Base-by-base conservation (phyloP, 257 asterid species). In the Thymus quinquecostatus region DNA sequence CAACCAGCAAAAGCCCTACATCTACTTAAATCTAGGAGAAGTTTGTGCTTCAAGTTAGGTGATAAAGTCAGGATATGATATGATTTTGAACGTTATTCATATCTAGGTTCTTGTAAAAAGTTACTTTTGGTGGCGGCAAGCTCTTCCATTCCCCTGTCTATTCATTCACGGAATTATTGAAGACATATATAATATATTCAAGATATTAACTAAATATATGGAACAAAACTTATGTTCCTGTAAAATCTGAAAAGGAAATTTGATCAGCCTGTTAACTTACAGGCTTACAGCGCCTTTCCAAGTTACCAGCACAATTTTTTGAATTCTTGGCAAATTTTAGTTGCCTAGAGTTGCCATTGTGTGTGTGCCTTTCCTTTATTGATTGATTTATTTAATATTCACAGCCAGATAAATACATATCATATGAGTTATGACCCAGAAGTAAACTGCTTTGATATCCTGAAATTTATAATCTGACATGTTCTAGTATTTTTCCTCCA, bases 401-500 rank as follows among this genome's bases (percentile, higher is more conserved):
- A 49, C 8, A 7, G 41, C 77, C 69, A 55, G 57, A 48, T 40
- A 30, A 58, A 36, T 64, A 44, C 44, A 8, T 41, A 70, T 64
- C n/a, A n/a, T 54, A 30, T 21, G 21, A 21, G 21, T 21, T 21
- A 21, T 55, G 59, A 51, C 62, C 45, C 51, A 1, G 10, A 58
- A 38, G 3, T 65, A 55, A n/a, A 14, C 12, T 69, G 56, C 57
- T 61, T 32, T 29, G 57, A 70, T 62, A 72, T 64, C 80, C 10
- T 43, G 60, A 67, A 59, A 72, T 71, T 61, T 64, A 75, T 70
- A 44, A 66, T 74, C 51, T 71, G 50, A 62, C 54, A 60, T 71
- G 69, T 76, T 21, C 78, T 77, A 51, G 48, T 70, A 58, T 68
- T 47, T 50, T 71, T 78, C 54, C 75, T 69, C 47, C 66, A 68